Base-by-base conservation (phyloP, 768 basidiomycete species). In the Tricholoma flavovirens region DNA sequence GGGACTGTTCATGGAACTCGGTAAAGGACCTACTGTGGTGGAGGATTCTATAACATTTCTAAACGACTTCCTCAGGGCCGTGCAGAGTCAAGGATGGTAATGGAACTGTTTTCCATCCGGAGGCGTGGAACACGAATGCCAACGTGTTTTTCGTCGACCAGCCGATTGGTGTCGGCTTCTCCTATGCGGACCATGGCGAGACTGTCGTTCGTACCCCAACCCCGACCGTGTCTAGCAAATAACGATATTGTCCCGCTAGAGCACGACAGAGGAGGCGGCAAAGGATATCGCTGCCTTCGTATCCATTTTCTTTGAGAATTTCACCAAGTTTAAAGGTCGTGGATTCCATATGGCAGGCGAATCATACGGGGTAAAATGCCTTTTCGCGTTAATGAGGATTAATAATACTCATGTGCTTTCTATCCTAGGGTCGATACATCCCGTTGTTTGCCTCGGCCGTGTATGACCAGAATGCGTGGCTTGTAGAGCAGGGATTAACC, bases 401-500 rank as follows among this genome's bases (percentile, higher is more conserved):
- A 26, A 5, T 26, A 26, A 24, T 15, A 12, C 42, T 52, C 22
- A 17, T 14, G 38, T 15, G 14, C 7, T 2, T 21, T 12, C 4
- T 24, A 24, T 15, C 3, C 3, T 10, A 87, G 86, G 86, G 87
- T 5, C 80, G 83, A 10, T 87, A 88, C 62, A 72, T 89, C 1
- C 87, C 86, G 0, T 71, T 87, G 1, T 93, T 93, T 59, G 90
- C 89, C 0, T 78, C 87, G 14, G 84, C 85, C 30, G 83, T 93
- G 10, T 80, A 84, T 49, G 90, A 93, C 68, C 82, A 86, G 61
- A 92, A 93, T 66, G 62, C 68, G 48, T 65, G 73, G 26, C 73
- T 87, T 9, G 67, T 74, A 38, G 67, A 76, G n/a, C 80, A 73
- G 9, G 86, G 78, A 66, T 14, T 86, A 77, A 58, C 78, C 69